Percentiles rank a stretch among this genome's conserved stretches.
Conservation (phyloP, 1,284 basidiomycete genomes). For the Rhodotorula mucilaginosa region DNA sequence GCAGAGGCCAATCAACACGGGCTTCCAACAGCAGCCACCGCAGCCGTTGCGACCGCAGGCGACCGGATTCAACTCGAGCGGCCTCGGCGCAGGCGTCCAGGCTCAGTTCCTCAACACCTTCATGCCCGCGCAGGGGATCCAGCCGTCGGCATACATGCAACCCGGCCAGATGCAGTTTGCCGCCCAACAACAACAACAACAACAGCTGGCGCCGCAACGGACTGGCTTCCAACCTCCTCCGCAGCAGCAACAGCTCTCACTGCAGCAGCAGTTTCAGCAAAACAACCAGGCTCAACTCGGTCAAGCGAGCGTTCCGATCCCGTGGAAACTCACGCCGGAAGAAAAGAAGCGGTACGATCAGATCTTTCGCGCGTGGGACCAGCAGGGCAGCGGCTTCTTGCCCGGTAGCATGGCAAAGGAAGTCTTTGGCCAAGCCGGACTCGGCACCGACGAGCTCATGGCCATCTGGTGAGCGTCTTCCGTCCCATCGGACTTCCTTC, state of each 20-base stretch:
- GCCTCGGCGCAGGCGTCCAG: slow-evolving; percentile 64
- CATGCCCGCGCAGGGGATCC: slow-evolving; percentile 39
- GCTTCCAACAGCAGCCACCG: slow-evolving; percentile 50
- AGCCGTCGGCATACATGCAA: slow-evolving; percentile 19
- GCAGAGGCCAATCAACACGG: slow-evolving; percentile 36
- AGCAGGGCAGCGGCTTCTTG: slow-evolving; percentile 79
- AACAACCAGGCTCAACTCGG: slow-evolving; percentile 68
- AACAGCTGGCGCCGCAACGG: slow-evolving; percentile 12
- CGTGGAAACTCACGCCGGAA: slow-evolving; percentile 82
- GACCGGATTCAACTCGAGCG: slow-evolving; percentile 61
- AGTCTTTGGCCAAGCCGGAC: slow-evolving; percentile 91
- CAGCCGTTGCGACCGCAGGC: slow-evolving; percentile 63
- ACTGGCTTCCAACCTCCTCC: slow-evolving; percentile 6
- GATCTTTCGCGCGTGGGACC: slow-evolving; percentile 96
- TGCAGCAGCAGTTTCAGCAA: slow-evolving; percentile 74
- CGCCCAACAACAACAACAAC: slow-evolving; percentile 2
- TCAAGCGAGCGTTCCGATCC: slow-evolving; percentile 68
- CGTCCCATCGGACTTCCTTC: background rate
- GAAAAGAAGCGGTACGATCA: slow-evolving; percentile 97
- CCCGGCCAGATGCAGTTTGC: slow-evolving; percentile 46
- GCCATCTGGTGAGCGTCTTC: slow-evolving; percentile 74
- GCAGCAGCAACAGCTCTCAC: slow-evolving; percentile 52
- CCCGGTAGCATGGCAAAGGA: slow-evolving; percentile 73
- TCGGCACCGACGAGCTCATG: slow-evolving; percentile 85
- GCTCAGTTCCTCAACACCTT: slow-evolving; percentile 72